phyloP scores from a whole-genome alignment of 495 filamentous ascomycete genomes.

The Hypoxylon rickii region DNA sequence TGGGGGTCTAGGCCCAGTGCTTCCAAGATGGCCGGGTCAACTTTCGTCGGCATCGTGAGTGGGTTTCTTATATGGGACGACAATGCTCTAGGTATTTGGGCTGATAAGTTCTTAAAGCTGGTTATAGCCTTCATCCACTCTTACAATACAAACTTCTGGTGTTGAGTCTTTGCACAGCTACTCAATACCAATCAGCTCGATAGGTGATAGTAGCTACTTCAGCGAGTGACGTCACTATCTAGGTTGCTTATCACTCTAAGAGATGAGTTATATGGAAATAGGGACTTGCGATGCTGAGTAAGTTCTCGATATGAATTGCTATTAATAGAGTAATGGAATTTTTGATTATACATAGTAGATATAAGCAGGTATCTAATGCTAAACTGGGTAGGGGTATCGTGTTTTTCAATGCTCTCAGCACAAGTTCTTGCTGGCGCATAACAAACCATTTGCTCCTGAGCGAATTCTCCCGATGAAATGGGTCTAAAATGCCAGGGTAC shows the following conservation, averaged over 20 bases:
- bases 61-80: conserved; percentile 3
- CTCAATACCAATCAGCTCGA: not conserved
- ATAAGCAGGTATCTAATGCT: no score
- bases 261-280: not conserved
- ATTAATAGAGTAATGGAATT: no score
- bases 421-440: no score
- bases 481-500: no score
- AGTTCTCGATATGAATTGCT: no score
- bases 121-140: conserved; percentile 4
- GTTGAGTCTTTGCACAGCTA: not conserved
- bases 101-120: not conserved
- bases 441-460: no score
- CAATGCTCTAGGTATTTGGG: not conserved
- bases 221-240: conserved; percentile 21
- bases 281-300: not conserved
- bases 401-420: no score
- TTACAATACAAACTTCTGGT: not conserved
- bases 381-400: no score
- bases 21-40: conserved; percentile 64
- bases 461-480: no score
- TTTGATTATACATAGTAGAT: no score
- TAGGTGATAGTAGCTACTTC: not conserved
- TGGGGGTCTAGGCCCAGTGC: conserved; percentile 69
- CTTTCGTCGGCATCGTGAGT: conserved; percentile 41
- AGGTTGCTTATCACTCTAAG: not conserved